phyloP scores from a whole-genome alignment of 495 filamentous ascomycete genomes.

The Xylaria nigripes region DNA sequence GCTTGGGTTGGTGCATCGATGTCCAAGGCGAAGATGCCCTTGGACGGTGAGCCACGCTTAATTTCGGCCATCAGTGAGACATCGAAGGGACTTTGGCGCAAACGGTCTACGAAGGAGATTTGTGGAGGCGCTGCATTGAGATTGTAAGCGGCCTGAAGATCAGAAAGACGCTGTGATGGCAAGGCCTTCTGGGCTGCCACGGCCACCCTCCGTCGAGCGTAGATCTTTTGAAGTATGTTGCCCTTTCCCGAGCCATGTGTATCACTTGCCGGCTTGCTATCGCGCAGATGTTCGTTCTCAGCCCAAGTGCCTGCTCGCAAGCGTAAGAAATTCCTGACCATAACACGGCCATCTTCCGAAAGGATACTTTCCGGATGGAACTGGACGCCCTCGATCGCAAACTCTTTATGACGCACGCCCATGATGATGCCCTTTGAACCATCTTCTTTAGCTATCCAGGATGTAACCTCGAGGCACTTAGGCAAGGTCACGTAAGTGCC shows the following conservation, averaged over 20 bases:
- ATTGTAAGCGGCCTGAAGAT: constrained; percentile 82
- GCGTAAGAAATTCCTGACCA: constrained; percentile 86
- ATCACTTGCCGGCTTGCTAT: constrained; percentile 35
- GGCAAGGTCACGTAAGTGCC: constrained; percentile 87
- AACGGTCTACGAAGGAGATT: constrained; percentile 67
- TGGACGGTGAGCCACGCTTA: constrained; percentile 92
- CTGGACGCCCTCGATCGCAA: constrained; percentile 85
- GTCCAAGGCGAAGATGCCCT: constrained; percentile 82
- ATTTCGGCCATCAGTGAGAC: constrained; percentile 93
- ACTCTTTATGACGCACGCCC: constrained; percentile 90
- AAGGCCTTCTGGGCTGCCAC: constrained; percentile 80
- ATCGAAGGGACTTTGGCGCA: constrained; percentile 71
- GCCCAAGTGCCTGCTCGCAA: constrained; percentile 87
- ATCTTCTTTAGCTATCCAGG: constrained; percentile 69
- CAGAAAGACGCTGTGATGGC: constrained; percentile 71
- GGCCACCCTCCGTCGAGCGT: constrained; percentile 66
- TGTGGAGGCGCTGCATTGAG: constrained; percentile 79
- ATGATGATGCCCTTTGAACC: constrained; percentile 76
- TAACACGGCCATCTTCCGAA: constrained; percentile 74
- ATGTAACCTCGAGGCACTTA: constrained; percentile 77
- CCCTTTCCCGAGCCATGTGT: constrained; percentile 47
- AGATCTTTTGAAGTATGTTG: constrained; percentile 88
- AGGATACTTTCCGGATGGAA: constrained; percentile 98
- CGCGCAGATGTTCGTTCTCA: constrained; percentile 55
- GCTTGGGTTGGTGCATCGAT: constrained; percentile 87